These are phyloP conservation scores for Umbilicus rupestris DNA, from an alignment of 164 flowering plant species.

Conservation along the genomic window DNA sequence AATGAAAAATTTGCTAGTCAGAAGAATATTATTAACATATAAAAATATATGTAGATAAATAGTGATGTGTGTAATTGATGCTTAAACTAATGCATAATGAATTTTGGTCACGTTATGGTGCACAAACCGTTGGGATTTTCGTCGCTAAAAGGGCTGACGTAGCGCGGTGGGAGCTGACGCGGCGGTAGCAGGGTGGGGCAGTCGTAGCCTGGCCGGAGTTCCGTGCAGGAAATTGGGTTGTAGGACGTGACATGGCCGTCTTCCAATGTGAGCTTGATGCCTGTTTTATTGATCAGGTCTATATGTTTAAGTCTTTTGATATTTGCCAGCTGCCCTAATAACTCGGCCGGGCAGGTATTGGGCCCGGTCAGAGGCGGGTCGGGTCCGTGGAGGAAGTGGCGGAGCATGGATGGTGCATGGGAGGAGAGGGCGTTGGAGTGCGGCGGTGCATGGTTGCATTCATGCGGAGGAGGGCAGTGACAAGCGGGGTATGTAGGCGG, in stretches of 20 bases:
- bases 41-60: no score
- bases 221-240: background rate
- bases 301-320: background rate
- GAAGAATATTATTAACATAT: no score
- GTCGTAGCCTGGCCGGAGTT: background rate
- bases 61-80: background rate
- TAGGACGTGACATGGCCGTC: background rate
- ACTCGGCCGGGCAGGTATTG: background rate
- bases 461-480: background rate
- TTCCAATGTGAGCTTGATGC: background rate
- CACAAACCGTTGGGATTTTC: background rate
- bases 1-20: no score
- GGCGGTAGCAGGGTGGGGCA: background rate
- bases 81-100: background rate
- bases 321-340: background rate
- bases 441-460: background rate
- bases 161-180: background rate
- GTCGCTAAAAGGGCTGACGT: background rate
- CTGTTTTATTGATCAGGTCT: background rate
- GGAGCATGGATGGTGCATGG: background rate
- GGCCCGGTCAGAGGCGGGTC: background rate
- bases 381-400: background rate
- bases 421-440: background rate
- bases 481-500: background rate
- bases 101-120: background rate